Evolutionary conservation across 495 filamentous ascomycete species (phyloP), one percentile per base, ranked within the genome.

Genomic region (Neurospora discreta): DNA sequence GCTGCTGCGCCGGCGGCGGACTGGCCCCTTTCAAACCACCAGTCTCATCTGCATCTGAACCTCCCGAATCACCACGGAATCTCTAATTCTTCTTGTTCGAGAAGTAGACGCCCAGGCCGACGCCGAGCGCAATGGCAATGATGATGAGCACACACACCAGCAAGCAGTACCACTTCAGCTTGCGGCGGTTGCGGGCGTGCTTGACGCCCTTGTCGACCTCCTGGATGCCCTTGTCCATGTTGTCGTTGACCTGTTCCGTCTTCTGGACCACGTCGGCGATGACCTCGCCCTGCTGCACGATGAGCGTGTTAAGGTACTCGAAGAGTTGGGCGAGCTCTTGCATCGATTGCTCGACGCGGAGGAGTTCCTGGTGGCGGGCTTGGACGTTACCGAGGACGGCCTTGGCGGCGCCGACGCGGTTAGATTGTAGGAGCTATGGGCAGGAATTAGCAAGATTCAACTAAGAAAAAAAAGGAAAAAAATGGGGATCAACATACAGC

Each of bases 311-410:
- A 71, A 93, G 87, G 72, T 92, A 87, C 72, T 89, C 82, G 82
- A 92, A 91, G 71, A 93, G 86, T 46, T 82, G 79, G 40, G 87
- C 84, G 44, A 93, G 86, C 78, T 92, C 89, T 71, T 82, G 80
- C 69, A 93, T 84, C 5, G 89, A 90, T 70, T 81, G 80, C 78
- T 92, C 89, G 77, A 93, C 93, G 77, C 87, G 88, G 77, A 89
- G 85, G 71, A 93, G 88, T 79, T 93, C 91, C 73, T 89, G 88
- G 80, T 93, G 91, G 68, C 91, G 89, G n/a, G 90, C 90, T 72
- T 89, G 89, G 23, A 93, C 91, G 60, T 87, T 87, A 74, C 89
- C 89, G 60, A 92, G 89, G 15, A 91, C 89, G 5, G 87, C 87
- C 3, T 83, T 83, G 46, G 91, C 90, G 77, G 88, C 86, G 67